Base-by-base conservation (phyloP, 1,284 basidiomycete genomes). In the Heterobasidion occidentale region DNA sequence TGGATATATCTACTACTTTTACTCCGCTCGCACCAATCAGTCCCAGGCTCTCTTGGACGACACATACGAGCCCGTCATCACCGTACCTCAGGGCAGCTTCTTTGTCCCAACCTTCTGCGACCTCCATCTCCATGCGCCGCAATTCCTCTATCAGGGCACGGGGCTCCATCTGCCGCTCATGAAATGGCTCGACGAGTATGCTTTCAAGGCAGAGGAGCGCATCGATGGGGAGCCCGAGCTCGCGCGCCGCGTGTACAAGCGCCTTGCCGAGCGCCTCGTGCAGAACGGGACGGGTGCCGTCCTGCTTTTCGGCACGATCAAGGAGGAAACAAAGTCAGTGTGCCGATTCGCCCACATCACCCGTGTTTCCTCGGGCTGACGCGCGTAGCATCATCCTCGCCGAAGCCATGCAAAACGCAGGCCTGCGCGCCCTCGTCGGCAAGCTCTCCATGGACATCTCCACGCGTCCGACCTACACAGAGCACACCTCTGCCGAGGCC, bases 371-470 rank as follows among this genome's bases (percentile, higher is more conserved):
- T 42, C 9, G 12, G 4, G 12, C 38, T n/a, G n/a, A 42, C 38
- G 0, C n/a, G 27, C 46, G 11, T 48, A 92, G 90, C 65, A 62
- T 93, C 9, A 83, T 92, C 20, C 80, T 94, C 0, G 90, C 90
- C 2, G 71, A 81, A 36, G 77, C 75, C 7, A 90, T 92, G 79
- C 83, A 84, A 59, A 63, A 71, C 0, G 79, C 79, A n/a, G 90
- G 92, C 1, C 64, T 94, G 17, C 75, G 92, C 44, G 88, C 81
- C 0, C 90, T 88, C 62, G 79, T 94, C 14, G 91, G 92, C 20
- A 94, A 94, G 66, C 73, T 94, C 12, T 90, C 88, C 0, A 92
- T 92, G 90, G 90, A 92, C 67, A 81, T 82, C 36, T 88, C 86
- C 7, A 79, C 83, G n/a, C 76, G 84, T 0, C 76, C 81, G 0